Conservation (phyloP, 1,139 yeast genomes). For the Candida tropicalis region DNA sequence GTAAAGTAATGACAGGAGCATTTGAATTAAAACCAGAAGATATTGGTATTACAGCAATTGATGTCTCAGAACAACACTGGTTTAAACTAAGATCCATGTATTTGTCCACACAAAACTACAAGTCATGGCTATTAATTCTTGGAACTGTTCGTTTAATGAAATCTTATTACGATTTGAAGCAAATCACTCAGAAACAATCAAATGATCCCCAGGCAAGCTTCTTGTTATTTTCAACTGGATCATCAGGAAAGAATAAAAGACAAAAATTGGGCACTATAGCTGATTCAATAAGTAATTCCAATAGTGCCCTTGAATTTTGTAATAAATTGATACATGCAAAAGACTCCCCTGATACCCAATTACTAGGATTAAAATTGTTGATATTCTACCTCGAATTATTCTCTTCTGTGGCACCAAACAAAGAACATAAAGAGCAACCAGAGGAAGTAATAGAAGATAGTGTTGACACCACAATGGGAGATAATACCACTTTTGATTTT, state of each 20-base stretch:
- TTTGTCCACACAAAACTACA: conserved; percentile 22
- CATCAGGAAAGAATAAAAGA: conserved; percentile 16
- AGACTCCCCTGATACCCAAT: conserved; percentile 22
- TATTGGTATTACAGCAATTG: conserved; percentile 20
- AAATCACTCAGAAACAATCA: conserved; percentile 7
- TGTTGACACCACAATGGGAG: conserved; percentile 5
- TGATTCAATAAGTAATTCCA: conserved; percentile 21
- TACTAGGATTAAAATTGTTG: conserved; percentile 33
- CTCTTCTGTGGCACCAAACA: background rate
- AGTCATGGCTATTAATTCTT: conserved; percentile 35
- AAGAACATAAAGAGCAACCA: background rate
- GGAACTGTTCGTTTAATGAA: conserved; percentile 33
- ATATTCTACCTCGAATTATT: conserved; percentile 24
- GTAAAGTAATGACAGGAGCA: conserved; percentile 19
- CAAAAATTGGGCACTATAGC: conserved; percentile 24
- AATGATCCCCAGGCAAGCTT: conserved; percentile 8
- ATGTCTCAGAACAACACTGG: conserved; percentile 25
- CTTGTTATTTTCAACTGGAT: conserved; percentile 5
- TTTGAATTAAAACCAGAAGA: conserved; percentile 23
- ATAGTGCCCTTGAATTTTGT: conserved; percentile 24
- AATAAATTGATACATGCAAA: conserved; percentile 21
- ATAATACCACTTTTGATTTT: conserved; percentile 17
- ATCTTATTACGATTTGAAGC: conserved; percentile 28
- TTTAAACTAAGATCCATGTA: conserved; percentile 29
- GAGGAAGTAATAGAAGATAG: background rate